These are phyloP conservation scores for Colletotrichum plurivorum DNA, from an alignment of 2,329 filamentous ascomycete species.

Conservation along the genomic window DNA sequence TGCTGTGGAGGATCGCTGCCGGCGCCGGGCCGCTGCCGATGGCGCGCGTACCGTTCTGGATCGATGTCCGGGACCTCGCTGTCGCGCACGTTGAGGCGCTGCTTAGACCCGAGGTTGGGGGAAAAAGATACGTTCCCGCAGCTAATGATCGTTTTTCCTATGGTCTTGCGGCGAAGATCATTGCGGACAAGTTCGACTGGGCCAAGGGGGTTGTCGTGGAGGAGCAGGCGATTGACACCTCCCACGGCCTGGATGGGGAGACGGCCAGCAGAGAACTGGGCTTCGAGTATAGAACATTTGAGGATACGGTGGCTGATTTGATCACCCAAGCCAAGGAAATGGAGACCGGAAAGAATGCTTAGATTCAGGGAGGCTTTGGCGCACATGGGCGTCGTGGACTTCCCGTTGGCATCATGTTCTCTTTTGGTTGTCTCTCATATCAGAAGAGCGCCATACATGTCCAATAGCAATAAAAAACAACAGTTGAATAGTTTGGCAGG, in stretches of 20 bases:
- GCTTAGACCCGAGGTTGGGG: conserved; percentile 51
- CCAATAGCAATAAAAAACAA: too few relatives aligned
- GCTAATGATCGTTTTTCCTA: conserved; percentile 62
- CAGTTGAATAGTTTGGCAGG: too few relatives aligned
- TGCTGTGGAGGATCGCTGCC: conserved; percentile 56
- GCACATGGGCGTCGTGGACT: too few relatives aligned
- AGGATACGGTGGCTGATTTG: conserved; percentile 48
- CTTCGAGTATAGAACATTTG: conserved; percentile 52
- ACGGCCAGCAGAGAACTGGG: conserved; percentile 57
- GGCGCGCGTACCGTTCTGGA: conserved; percentile 58
- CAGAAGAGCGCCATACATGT: too few relatives aligned
- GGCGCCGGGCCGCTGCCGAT: conserved; percentile 55
- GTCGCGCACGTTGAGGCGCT: conserved; percentile 59
- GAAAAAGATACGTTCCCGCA: conserved; percentile 56
- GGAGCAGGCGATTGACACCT: conserved; percentile 52
- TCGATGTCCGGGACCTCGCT: conserved; percentile 63
- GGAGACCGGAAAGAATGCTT: conserved; percentile 30
- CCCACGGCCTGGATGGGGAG: conserved; percentile 58
- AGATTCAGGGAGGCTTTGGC: too few relatives aligned
- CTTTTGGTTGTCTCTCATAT: too few relatives aligned
- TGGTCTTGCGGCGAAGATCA: conserved; percentile 58
- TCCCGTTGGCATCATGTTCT: too few relatives aligned
- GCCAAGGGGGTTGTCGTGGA: conserved; percentile 50
- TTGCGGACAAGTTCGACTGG: conserved; percentile 56
- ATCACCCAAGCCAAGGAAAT: conserved; percentile 43